phyloP scores from a whole-genome alignment of 225 moss, liverwort and hornwort species.

The Ulota crispa region DNA sequence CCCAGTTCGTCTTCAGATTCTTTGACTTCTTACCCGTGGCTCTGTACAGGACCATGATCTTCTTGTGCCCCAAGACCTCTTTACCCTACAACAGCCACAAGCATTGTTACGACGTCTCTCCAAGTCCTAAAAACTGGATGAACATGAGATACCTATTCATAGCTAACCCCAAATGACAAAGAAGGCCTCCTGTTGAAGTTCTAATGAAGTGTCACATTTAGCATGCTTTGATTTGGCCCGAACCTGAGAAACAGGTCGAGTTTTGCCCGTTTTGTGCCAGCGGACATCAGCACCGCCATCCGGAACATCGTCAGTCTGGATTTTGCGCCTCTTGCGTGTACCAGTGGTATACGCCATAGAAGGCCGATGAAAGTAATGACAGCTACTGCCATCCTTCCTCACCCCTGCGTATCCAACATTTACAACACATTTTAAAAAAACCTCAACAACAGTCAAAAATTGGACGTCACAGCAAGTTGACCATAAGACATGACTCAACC shows the following conservation, averaged over 20 bases:
- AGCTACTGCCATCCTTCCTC: conserved; percentile 80
- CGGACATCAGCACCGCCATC: conserved; percentile 79
- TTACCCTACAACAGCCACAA: conserved; percentile 38
- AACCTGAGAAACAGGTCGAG: conserved; percentile 69
- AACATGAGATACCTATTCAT: neutral
- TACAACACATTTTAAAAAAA: neutral
- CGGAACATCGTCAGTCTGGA: conserved; percentile 58
- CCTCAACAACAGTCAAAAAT: neutral
- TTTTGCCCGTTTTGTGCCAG: conserved; percentile 98
- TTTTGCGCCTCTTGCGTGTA: conserved; percentile 84
- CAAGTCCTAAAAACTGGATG: neutral
- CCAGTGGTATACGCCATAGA: conserved; percentile 95
- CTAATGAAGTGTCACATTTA: neutral
- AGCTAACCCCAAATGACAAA: neutral
- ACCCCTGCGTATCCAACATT: conserved; percentile 47
- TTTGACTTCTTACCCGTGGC: conserved; percentile 79
- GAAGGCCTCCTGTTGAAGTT: neutral
- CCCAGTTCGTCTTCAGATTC: conserved; percentile 95
- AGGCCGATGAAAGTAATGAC: conserved; percentile 88
- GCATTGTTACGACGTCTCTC: neutral
- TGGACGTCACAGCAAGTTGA: neutral
- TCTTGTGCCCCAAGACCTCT: conserved; percentile 69
- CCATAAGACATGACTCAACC: neutral
- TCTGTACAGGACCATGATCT: conserved; percentile 91
- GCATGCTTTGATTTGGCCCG: neutral